Conservation (phyloP, 1,284 basidiomycete genomes). For the Papiliotrema fonsecae region DNA sequence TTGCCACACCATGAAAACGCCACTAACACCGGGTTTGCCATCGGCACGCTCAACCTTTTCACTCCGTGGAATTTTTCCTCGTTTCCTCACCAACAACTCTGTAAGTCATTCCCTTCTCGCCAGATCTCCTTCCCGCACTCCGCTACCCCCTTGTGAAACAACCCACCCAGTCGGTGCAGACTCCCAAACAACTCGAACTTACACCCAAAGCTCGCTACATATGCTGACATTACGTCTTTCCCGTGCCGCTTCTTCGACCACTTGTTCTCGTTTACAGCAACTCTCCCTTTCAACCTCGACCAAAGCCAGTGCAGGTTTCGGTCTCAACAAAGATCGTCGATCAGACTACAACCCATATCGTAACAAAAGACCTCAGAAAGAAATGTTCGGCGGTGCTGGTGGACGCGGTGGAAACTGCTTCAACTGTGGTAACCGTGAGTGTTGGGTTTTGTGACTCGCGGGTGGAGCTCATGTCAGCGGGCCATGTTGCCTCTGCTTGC, state of each 20-base stretch:
- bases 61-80: neutral
- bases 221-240: neutral
- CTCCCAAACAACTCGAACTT: too few relatives aligned
- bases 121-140: neutral
- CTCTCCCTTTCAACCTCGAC: conserved; percentile 1
- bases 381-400: conserved; percentile 35
- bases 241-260: neutral
- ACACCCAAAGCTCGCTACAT: neutral
- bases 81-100: neutral
- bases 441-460: conserved; percentile 12
- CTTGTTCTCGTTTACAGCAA: neutral
- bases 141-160: too few relatives aligned
- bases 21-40: too few relatives aligned
- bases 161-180: too few relatives aligned
- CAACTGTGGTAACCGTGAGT: conserved; percentile 47
- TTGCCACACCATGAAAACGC: neutral
- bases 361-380: conserved; percentile 9
- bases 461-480: conserved; percentile 22
- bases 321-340: neutral
- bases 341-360: conserved; percentile 4
- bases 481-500: conserved; percentile 44
- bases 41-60: too few relatives aligned
- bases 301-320: neutral
- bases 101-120: neutral
- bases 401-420: conserved; percentile 42